Evolutionary conservation across 192 early-diverging fungal species (phyloP).

Genomic region (Coemansia sp.): DNA sequence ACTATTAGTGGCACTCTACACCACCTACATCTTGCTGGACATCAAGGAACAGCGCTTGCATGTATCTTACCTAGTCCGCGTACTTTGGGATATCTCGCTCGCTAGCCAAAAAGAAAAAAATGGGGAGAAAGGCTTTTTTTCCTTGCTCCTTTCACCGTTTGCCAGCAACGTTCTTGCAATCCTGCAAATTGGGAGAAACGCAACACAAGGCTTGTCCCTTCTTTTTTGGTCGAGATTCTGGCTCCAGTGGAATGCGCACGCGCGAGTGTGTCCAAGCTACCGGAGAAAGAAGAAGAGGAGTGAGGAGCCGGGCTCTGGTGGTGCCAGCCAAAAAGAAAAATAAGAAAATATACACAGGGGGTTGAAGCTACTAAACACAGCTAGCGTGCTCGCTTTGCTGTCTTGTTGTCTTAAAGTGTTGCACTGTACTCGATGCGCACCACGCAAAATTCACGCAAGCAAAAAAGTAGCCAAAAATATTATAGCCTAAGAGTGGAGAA

Average conservation of each 20-base stretch:
- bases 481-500: not conserved
- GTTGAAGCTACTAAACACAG: not conserved
- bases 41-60: not conserved
- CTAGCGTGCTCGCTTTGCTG: not conserved
- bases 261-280: not conserved
- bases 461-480: not conserved
- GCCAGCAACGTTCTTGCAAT: constrained; percentile 1
- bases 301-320: not conserved
- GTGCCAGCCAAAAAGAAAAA: not conserved
- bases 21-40: not conserved
- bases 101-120: not conserved
- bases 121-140: not conserved
- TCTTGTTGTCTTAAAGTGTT: not conserved
- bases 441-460: not conserved
- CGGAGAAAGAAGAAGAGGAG: not conserved
- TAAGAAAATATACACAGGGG: not conserved
- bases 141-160: not conserved
- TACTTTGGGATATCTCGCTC: not conserved
- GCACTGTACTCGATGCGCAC: not conserved
- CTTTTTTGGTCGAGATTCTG: not conserved
- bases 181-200: not conserved
- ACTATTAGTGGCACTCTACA: not conserved
- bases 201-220: not conserved
- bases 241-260: not conserved
- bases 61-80: not conserved